These are phyloP conservation scores for Basidiobolus meristosporus DNA, from an alignment of 371 early-diverging fungal species.

Conservation along the genomic window DNA sequence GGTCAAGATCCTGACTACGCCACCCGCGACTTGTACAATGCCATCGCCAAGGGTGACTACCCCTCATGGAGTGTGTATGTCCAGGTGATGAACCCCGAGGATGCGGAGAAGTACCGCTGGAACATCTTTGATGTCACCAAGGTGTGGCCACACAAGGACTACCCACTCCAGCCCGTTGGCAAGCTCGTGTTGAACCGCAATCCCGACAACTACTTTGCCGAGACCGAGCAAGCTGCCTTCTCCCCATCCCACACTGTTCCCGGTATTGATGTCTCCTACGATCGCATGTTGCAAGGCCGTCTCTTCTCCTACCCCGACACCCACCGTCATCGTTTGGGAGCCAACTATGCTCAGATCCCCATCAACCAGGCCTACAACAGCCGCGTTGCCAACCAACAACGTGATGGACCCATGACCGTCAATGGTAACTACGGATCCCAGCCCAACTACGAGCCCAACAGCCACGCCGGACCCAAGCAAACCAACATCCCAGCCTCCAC, in stretches of 20 bases:
- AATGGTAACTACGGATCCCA: constrained; percentile 19
- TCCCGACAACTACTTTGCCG: constrained; percentile 64
- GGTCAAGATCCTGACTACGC: constrained; percentile 53
- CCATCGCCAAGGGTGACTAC: constrained; percentile 48
- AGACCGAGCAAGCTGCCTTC: constrained; percentile 64
- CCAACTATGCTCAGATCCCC: constrained; percentile 55
- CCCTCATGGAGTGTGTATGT: too few relatives aligned
- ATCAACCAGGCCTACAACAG: constrained; percentile 36
- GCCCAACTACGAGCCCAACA: constrained; percentile 47
- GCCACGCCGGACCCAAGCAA: constrained; percentile 24
- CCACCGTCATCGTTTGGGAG: constrained; percentile 53
- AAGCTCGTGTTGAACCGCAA: constrained; percentile 53
- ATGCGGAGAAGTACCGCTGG: constrained; percentile 51
- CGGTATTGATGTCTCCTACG: constrained; percentile 45
- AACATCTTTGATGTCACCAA: constrained; percentile 76
- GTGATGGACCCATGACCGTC: constrained; percentile 32
- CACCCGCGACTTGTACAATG: constrained; percentile 48
- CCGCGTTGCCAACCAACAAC: constrained; percentile 36
- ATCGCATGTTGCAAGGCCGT: constrained; percentile 61
- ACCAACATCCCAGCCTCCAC: constrained; percentile 8
- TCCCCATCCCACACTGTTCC: constrained; percentile 51
- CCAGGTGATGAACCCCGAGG: too few relatives aligned
- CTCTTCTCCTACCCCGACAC: constrained; percentile 61
- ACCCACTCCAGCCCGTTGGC: constrained; percentile 51
- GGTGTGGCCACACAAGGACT: constrained; percentile 54